These are phyloP conservation scores for Solanum paucissectum DNA, from an alignment of 257 asterid genomes.

Conservation along the genomic window DNA sequence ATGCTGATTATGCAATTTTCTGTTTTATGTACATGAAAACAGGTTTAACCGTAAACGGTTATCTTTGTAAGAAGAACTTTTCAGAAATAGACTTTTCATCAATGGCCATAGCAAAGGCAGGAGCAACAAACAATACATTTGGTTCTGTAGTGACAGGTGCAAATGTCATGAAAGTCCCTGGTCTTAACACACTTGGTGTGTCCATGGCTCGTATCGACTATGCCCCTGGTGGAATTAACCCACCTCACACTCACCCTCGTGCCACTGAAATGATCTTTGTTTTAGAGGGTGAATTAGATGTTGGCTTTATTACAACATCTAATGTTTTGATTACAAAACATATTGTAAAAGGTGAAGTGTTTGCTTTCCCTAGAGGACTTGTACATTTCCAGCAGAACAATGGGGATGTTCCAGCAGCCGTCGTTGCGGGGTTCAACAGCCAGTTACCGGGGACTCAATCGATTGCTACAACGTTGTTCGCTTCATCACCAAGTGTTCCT, in stretches of 20 bases:
- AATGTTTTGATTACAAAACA: slow-evolving; percentile 32
- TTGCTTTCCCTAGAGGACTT: slow-evolving; percentile 51
- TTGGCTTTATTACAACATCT: slow-evolving; percentile 54
- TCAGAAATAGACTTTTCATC: slow-evolving; percentile 56
- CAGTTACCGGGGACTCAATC: slow-evolving; percentile 71
- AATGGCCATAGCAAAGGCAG: slow-evolving; percentile 28
- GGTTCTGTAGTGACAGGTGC: slow-evolving; percentile 50
- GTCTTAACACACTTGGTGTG: slow-evolving; percentile 70
- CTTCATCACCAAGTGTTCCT: slow-evolving; percentile 46
- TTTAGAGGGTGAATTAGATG: slow-evolving; percentile 41
- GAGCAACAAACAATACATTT: slow-evolving; percentile 34
- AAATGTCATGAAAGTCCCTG: slow-evolving; percentile 47
- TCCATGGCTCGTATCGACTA: slow-evolving; percentile 52
- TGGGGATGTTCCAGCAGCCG: slow-evolving; percentile 37
- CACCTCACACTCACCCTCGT: slow-evolving; percentile 69
- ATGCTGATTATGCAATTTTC: background rate
- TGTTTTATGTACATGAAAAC: background rate
- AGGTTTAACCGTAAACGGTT: slow-evolving; percentile 48
- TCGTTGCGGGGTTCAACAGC: slow-evolving; percentile 57
- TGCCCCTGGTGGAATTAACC: slow-evolving; percentile 42
- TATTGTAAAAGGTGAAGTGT: slow-evolving; percentile 42
- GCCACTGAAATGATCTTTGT: slow-evolving; percentile 56
- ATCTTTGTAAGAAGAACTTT: slow-evolving; percentile 31
- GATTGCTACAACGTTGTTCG: slow-evolving; percentile 41
- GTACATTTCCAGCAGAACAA: slow-evolving; percentile 33